Conservation (phyloP, 805 yeast species). For the Starmerella khaoyaiensis region DNA sequence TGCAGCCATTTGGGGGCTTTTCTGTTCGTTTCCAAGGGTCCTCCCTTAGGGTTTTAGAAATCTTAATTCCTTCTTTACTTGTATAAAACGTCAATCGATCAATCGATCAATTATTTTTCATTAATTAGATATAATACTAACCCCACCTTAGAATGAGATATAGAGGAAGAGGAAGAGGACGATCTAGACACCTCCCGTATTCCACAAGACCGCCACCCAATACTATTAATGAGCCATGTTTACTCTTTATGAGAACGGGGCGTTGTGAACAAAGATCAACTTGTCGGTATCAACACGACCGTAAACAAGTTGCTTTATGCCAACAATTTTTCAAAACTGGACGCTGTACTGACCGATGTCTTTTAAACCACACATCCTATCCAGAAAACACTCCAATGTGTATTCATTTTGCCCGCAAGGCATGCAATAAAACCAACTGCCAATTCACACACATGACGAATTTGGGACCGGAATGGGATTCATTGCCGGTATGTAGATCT, state of each 20-base stretch:
- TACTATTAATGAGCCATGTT: constrained; percentile 25
- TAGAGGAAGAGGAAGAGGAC: too few species aligned
- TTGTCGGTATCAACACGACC: constrained; percentile 46
- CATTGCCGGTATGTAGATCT: constrained; percentile 44
- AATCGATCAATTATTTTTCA: too few species aligned
- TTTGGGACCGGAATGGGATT: constrained; percentile 27
- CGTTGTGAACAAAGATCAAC: constrained; percentile 38
- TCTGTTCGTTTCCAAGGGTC: too few species aligned
- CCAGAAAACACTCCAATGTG: constrained; percentile 55
- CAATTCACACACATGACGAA: constrained; percentile 37
- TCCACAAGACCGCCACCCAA: too few species aligned
- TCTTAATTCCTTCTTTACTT: too few species aligned
- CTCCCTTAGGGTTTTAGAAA: too few species aligned
- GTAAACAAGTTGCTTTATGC: constrained; percentile 43
- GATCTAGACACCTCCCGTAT: too few species aligned
- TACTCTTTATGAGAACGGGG: constrained; percentile 31
- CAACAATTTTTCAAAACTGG: constrained; percentile 34
- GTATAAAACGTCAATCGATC: too few species aligned
- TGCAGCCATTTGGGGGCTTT: too few species aligned
- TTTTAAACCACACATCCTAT: constrained; percentile 42
- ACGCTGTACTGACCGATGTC: constrained; percentile 38
- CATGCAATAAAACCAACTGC: constrained; percentile 40
- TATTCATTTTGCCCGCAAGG: constrained; percentile 35
- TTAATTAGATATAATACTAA: too few species aligned
- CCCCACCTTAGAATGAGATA: too few species aligned